Percentiles rank a stretch among this genome's conserved stretches.
Conservation (phyloP, 1,139 yeast species). For the Suhomyces terraborum region DNA sequence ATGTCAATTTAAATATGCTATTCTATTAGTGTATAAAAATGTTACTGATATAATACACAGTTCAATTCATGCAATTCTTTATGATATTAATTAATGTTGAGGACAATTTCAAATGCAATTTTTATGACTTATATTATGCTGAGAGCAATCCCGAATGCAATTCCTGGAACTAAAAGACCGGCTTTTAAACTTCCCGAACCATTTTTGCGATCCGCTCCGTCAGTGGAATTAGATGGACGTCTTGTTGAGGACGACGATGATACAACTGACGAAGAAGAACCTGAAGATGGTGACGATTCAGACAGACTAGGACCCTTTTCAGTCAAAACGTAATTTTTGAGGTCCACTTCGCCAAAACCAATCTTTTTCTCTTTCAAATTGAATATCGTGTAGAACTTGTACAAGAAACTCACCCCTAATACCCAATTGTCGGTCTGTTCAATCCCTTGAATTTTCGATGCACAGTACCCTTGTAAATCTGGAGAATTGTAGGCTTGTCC, state of each 20-base stretch:
- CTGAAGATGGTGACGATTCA: not conserved
- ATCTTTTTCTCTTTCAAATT: slow-evolving; percentile 52
- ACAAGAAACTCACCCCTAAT: slow-evolving; percentile 63
- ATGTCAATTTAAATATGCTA: not conserved
- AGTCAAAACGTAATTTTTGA: slow-evolving; percentile 9
- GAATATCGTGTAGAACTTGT: slow-evolving; percentile 59
- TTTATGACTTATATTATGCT: slow-evolving; percentile 2
- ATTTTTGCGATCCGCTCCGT: slow-evolving; percentile 2
- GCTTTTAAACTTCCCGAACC: slow-evolving; percentile 4
- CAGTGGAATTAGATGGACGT: slow-evolving; percentile 6
- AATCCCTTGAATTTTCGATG: slow-evolving; percentile 66
- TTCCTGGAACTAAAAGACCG: slow-evolving; percentile 5
- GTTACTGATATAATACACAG: not conserved
- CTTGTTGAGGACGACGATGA: slow-evolving; percentile 13
- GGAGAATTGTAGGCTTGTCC: slow-evolving; percentile 48
- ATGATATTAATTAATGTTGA: too few relatives aligned
- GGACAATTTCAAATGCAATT: too few relatives aligned
- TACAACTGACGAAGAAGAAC: slow-evolving; percentile 11
- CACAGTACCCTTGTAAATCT: slow-evolving; percentile 52
- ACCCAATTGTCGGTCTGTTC: slow-evolving; percentile 43
- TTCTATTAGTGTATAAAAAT: not conserved
- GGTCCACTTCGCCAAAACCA: slow-evolving; percentile 48
- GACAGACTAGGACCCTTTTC: slow-evolving; percentile 1
- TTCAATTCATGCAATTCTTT: too few relatives aligned
- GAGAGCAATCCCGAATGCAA: slow-evolving; percentile 5